Conservation (phyloP, 345 rosid genomes). For the Eucalyptus decipiens region DNA sequence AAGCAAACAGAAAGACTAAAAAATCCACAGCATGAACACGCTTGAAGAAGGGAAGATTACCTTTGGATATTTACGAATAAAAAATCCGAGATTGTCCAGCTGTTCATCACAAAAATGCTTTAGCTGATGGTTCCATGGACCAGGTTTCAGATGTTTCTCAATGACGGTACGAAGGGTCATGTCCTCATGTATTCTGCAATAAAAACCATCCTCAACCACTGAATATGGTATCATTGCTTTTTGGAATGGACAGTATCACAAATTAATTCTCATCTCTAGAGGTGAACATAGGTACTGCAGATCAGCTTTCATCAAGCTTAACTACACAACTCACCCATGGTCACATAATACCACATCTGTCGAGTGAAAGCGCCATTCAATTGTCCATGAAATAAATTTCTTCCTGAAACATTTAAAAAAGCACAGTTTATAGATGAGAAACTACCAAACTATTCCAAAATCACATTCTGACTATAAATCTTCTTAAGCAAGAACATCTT, state of each 20-base stretch:
- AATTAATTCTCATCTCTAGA: not conserved
- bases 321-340: constrained; percentile 40
- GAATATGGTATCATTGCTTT: not conserved
- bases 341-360: constrained; percentile 48
- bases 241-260: not conserved
- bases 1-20: not conserved
- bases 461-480: not conserved
- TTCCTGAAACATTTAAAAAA: constrained; percentile 26
- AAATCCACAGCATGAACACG: not conserved
- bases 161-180: constrained; percentile 36
- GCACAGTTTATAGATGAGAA: not conserved
- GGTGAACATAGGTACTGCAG: not conserved
- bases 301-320: not conserved
- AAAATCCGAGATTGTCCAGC: constrained; percentile 50
- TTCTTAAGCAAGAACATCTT: not conserved
- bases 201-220: not conserved
- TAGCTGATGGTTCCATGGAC: constrained; percentile 67
- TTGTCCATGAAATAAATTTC: constrained; percentile 69
- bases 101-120: constrained; percentile 49
- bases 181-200: constrained; percentile 61
- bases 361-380: constrained; percentile 87
- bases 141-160: constrained; percentile 60
- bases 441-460: not conserved
- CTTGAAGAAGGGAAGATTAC: constrained; percentile 2
- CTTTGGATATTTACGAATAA: constrained; percentile 52